Percentiles rank a stretch among this genome's conserved stretches.
These are phyloP conservation scores for Mycena galericulata DNA, from an alignment of 768 basidiomycete genomes.

Conservation along the genomic window DNA sequence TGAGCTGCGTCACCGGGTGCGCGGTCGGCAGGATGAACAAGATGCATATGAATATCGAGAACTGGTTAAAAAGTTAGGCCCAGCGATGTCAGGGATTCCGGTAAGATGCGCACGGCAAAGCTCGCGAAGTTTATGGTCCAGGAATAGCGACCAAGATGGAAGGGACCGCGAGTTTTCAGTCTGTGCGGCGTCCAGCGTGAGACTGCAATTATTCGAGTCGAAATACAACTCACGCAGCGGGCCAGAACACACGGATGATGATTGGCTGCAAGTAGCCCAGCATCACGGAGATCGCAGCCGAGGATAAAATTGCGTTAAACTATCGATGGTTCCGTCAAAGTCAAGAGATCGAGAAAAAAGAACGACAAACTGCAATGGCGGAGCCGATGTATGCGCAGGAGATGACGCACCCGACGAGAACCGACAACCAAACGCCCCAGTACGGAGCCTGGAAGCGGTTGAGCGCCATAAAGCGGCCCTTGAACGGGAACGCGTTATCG, in stretches of 20 bases:
- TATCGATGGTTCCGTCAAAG: constrained; percentile 23
- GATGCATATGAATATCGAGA: constrained; percentile 64
- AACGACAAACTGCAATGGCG: constrained; percentile 58
- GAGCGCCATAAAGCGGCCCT: constrained; percentile 59
- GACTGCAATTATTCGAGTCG: too few relatives aligned
- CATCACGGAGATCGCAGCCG: constrained; percentile 69
- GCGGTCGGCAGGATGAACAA: constrained; percentile 70
- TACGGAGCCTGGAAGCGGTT: constrained; percentile 67
- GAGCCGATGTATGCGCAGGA: constrained; percentile 72
- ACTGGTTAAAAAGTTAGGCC: constrained; percentile 44
- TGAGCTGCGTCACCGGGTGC: constrained; percentile 58
- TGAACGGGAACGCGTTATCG: constrained; percentile 64
- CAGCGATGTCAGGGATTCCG: not conserved
- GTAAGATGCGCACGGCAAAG: constrained; percentile 51
- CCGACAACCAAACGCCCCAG: constrained; percentile 67
- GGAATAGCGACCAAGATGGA: constrained; percentile 64
- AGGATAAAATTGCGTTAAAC: constrained; percentile 70
- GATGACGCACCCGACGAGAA: constrained; percentile 63
- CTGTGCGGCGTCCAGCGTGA: not conserved
- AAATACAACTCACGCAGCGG: constrained; percentile 53
- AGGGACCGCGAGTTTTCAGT: constrained; percentile 59
- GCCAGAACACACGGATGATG: constrained; percentile 69
- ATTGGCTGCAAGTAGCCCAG: constrained; percentile 69
- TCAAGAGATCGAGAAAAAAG: not conserved
- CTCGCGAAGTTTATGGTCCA: constrained; percentile 63